Evolutionary conservation across 805 yeast genomes (phyloP).

Genomic region (Teunomyces funiuensis): DNA sequence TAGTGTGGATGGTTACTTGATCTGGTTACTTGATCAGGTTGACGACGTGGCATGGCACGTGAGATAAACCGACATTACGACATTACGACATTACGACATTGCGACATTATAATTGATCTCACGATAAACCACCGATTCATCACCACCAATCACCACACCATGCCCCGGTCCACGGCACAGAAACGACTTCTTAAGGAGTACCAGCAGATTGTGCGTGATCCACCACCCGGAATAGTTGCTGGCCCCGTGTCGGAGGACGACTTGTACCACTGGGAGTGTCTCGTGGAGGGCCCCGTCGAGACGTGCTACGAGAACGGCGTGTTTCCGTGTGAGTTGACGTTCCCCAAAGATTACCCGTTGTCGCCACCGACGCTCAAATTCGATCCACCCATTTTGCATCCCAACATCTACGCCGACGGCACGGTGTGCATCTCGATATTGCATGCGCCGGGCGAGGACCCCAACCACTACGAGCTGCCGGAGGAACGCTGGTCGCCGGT

Average conservation of each 20-base stretch:
- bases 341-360: slow-evolving; percentile 80
- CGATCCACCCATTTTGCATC: slow-evolving; percentile 84
- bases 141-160: slow-evolving; percentile 6
- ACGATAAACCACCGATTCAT: not conserved
- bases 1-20: not conserved
- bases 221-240: slow-evolving; percentile 95
- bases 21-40: no score
- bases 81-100: no score
- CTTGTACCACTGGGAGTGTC: slow-evolving; percentile 79
- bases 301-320: slow-evolving; percentile 87
- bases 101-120: no score
- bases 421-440: slow-evolving; percentile 93
- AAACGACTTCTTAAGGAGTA: slow-evolving; percentile 84
- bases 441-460: slow-evolving; percentile 97
- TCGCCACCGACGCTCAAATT: slow-evolving; percentile 77
- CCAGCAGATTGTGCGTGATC: slow-evolving; percentile 78
- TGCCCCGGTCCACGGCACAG: slow-evolving; percentile 65
- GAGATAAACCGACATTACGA: no score
- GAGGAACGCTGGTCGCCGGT: slow-evolving; percentile 98
- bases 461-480: slow-evolving; percentile 90
- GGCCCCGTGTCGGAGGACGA: slow-evolving; percentile 81
- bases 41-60: no score
- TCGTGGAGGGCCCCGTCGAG: slow-evolving; percentile 79
- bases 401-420: slow-evolving; percentile 92
- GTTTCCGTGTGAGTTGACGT: slow-evolving; percentile 71